A percentile compares a stretch with the other conserved stretches of the same genome.
These are phyloP conservation scores for Schizophyllum amplum DNA, from an alignment of 1,284 basidiomycete species.

Conservation along the genomic window DNA sequence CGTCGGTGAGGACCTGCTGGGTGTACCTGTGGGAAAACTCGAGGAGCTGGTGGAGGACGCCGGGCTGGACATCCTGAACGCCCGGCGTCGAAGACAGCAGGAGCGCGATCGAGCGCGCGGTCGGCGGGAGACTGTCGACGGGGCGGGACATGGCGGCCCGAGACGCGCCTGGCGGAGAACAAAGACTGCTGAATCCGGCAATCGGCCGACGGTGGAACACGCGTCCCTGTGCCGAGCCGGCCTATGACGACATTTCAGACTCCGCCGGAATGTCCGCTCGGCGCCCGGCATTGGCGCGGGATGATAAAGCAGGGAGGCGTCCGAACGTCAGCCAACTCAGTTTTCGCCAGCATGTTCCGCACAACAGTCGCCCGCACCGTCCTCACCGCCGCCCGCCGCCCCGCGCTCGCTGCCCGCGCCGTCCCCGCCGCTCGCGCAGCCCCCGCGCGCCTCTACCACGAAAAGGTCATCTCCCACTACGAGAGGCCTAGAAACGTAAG, in stretches of 20 bases:
- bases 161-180: conserved; percentile 3
- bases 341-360: conserved; percentile 53
- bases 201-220: background rate
- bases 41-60: conserved; percentile 89
- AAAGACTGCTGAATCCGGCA: conserved; percentile 1
- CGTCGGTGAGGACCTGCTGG: conserved; percentile 84
- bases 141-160: conserved; percentile 47
- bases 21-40: conserved; percentile 97
- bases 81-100: conserved; percentile 90
- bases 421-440: conserved; percentile 26
- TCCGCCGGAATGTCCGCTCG: background rate
- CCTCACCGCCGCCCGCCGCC: conserved; percentile 37
- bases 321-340: background rate
- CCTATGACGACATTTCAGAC: background rate
- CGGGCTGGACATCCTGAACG: conserved; percentile 89
- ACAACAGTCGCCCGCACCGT: conserved; percentile 46
- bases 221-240: background rate
- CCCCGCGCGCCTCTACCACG: conserved; percentile 71
- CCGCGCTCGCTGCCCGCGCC: conserved; percentile 28
- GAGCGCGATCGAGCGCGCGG: conserved; percentile 87
- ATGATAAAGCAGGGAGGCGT: background rate
- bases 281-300: background rate
- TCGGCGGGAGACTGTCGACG: conserved; percentile 73
- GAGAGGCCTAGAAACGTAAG: conserved; percentile 88
- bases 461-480: conserved; percentile 94